Evolutionary conservation across 495 filamentous ascomycete species (phyloP).

Genomic region (Tetracladium setigerum): DNA sequence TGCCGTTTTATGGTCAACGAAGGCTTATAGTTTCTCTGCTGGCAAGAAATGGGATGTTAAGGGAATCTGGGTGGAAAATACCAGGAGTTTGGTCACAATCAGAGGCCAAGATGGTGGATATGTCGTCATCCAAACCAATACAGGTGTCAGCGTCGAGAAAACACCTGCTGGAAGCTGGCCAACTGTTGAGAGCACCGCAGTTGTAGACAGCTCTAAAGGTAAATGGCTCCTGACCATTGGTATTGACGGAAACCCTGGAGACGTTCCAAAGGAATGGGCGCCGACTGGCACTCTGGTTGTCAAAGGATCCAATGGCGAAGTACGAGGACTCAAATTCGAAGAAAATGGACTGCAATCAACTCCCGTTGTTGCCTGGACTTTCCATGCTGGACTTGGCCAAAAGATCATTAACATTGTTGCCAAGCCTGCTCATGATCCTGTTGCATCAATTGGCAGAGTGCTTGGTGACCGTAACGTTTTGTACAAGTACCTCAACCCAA

Average conservation of each 20-base stretch:
- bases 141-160: constrained; percentile 44
- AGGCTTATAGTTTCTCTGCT: constrained; percentile 45
- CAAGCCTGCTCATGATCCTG: constrained; percentile 70
- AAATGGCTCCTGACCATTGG: constrained; percentile 41
- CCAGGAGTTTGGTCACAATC: constrained; percentile 49
- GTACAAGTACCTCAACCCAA: constrained; percentile 95
- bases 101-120: constrained; percentile 49
- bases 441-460: constrained; percentile 91
- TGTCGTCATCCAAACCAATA: constrained; percentile 46
- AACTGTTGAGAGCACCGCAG: constrained; percentile 34
- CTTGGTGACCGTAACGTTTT: constrained; percentile 84
- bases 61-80: constrained; percentile 50
- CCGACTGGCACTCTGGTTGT: constrained; percentile 53
- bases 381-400: constrained; percentile 59
- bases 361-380: constrained; percentile 61
- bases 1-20: constrained; percentile 63
- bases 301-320: constrained; percentile 46
- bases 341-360: constrained; percentile 34
- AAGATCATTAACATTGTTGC: constrained; percentile 56
- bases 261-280: constrained; percentile 26
- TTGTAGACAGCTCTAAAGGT: constrained; percentile 43
- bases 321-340: constrained; percentile 52
- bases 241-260: constrained; percentile 33
- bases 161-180: constrained; percentile 28
- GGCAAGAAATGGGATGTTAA: constrained; percentile 58